A percentile compares a stretch with the other conserved stretches of the same genome.
Conservation (phyloP, 2,329 filamentous ascomycete species). For the Fusarium staphyleae region DNA sequence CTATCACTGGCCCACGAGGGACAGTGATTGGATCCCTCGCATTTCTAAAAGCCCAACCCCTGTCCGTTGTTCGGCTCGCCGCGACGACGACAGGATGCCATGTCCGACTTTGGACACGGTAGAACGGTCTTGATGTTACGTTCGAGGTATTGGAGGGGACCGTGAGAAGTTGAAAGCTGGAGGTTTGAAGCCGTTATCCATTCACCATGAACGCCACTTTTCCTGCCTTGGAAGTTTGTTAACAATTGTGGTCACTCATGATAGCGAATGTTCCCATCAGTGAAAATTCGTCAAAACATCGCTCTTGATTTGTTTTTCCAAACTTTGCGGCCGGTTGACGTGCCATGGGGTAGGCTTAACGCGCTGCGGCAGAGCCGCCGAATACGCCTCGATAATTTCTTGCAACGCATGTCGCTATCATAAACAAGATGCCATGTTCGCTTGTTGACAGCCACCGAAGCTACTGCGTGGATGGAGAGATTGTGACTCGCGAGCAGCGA, state of each 20-base stretch:
- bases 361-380: not conserved
- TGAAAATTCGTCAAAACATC: not conserved
- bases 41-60: constrained; percentile 12
- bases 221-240: not conserved
- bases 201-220: not conserved
- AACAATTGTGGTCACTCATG: not conserved
- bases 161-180: not conserved
- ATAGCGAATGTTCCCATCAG: not conserved
- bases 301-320: not conserved
- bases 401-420: not conserved
- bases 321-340: not conserved
- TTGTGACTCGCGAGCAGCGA: too few species aligned
- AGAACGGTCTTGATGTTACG: not conserved
- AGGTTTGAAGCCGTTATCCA: not conserved
- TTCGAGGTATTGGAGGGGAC: not conserved
- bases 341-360: not conserved
- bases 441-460: not conserved
- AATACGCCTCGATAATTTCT: not conserved
- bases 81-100: constrained; percentile 1
- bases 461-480: not conserved
- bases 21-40: constrained; percentile 30
- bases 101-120: not conserved
- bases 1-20: constrained; percentile 26
- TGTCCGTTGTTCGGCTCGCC: constrained; percentile 12
- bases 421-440: not conserved